Base-by-base conservation (phyloP, 768 basidiomycete species). In the Nidularia pulvinata region DNA sequence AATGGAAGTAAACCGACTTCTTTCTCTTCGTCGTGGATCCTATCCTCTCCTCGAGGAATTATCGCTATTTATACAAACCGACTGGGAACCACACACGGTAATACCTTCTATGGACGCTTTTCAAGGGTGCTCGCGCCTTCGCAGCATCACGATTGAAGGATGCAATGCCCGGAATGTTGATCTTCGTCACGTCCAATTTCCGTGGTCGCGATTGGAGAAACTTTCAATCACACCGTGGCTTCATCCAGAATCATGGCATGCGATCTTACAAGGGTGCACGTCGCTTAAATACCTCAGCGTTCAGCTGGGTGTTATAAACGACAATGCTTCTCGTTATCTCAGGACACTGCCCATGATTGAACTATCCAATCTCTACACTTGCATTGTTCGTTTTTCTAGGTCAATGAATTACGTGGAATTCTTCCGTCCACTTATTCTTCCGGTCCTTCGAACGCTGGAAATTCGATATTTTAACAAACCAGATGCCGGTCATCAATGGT, bases 391-490 rank as follows among this genome's bases (percentile, higher is more conserved):
- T 14, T 34, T 49, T 34, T 14, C 22, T 3, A 33, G 25, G 14
- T 49, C 48, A 3, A 7, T 30, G 7, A 14, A 33, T 33, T 51
- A 57, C 44, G 48, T 22, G 2, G 48, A 39, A 25, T 57, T 57
- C 37, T 44, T 57, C 14, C 35, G 54, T n/a, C 52, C 52, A 7
- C 48, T 57, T 34, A 52, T 49, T 4, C n/a, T 54, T 13, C 56
- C 56, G 6, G n/a, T 35, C 3, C 35, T 57, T 19, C 35, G 32
- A 14, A 39, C 25, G 1, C 32, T 57, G 16, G 43, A 57, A n/a
- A 54, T 52, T 16, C 52, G 56, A 22, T 57, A 50, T 35, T 51
- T 53, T n/a, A 49, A 52, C 47, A 37, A 47, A 16, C 33, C 48
- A 30, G 55, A 56, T 13, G 37, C 47, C n/a, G 11, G 46, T 46